phyloP scores from a whole-genome alignment of 2,329 filamentous ascomycete genomes.

The Aspergillus viridinutans region DNA sequence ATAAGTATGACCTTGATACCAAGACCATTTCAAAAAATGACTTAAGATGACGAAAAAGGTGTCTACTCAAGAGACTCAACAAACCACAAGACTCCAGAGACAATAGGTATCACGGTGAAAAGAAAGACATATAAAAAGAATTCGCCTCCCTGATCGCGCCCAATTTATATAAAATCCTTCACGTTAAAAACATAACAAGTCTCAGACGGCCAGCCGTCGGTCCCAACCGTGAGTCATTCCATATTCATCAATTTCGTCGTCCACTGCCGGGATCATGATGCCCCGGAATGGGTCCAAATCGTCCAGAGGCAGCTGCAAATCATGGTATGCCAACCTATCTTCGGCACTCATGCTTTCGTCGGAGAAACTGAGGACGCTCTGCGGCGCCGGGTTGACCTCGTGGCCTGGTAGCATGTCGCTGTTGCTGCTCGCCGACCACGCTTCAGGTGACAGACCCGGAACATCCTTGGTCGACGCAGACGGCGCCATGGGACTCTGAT shows the following conservation, averaged over 20 bases:
- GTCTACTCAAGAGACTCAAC: neutral
- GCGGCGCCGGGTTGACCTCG: conserved; percentile 30
- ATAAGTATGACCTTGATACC: neutral
- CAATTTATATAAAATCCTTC: neutral
- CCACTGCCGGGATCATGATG: conserved; percentile 34
- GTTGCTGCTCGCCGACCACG: conserved; percentile 37
- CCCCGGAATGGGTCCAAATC: conserved; percentile 33
- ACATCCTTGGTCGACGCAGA: conserved; percentile 23
- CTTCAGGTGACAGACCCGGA: conserved; percentile 36
- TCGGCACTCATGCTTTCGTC: conserved; percentile 57
- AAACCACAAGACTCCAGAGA: conserved; percentile 3
- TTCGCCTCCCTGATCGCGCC: neutral
- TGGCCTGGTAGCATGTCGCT: conserved; percentile 32
- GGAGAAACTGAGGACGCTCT: conserved; percentile 57
- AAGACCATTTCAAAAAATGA: neutral
- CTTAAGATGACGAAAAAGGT: neutral
- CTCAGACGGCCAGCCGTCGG: conserved; percentile 31
- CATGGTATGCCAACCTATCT: conserved; percentile 30
- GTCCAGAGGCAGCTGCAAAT: conserved; percentile 22
- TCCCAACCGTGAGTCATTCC: conserved; percentile 30
- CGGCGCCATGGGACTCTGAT: conserved; percentile 13
- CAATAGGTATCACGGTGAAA: conserved; percentile 6
- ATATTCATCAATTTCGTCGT: conserved; percentile 31
- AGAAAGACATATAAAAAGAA: neutral
- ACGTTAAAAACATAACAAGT: neutral